Percentiles rank a stretch among this genome's conserved stretches.
Conservation (phyloP, 108 stramenopile species). For the Hondaea fermentalgiana region DNA sequence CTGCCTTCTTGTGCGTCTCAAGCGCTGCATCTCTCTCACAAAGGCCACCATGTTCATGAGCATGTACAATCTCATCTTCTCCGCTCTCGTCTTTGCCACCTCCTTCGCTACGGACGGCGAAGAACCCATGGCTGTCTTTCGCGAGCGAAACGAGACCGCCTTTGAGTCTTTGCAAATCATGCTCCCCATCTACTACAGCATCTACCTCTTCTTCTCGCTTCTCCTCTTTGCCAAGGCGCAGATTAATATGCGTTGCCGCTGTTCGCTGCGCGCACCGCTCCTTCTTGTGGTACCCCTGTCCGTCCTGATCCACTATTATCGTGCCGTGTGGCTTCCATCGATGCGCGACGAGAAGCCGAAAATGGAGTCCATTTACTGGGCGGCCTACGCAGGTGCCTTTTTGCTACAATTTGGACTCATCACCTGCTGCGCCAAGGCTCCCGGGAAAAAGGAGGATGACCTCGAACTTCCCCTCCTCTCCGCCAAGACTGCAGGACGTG, state of each 20-base stretch:
- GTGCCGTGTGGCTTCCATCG: not conserved
- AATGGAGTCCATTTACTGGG: not conserved
- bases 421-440: not conserved
- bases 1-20: not conserved
- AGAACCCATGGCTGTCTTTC: not conserved
- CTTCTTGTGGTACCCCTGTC: not conserved
- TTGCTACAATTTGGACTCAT: not conserved
- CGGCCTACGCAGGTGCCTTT: not conserved
- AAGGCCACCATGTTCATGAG: constrained; percentile 2
- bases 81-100: not conserved
- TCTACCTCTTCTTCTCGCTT: not conserved
- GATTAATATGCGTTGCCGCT: not conserved
- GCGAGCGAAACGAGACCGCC: not conserved
- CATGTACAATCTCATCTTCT: constrained; percentile 2
- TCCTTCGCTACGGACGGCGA: not conserved
- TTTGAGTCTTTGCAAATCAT: not conserved
- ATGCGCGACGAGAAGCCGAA: not conserved
- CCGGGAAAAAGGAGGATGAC: not conserved
- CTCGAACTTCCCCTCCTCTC: not conserved
- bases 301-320: not conserved
- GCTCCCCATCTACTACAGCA: not conserved
- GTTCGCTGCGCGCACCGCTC: not conserved
- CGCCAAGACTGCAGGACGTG: not conserved
- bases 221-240: not conserved
- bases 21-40: constrained; percentile 20